Percentiles rank a stretch among this genome's conserved stretches.
Conservation (phyloP, 2,329 filamentous ascomycete genomes). For the Neonectria hederae region DNA sequence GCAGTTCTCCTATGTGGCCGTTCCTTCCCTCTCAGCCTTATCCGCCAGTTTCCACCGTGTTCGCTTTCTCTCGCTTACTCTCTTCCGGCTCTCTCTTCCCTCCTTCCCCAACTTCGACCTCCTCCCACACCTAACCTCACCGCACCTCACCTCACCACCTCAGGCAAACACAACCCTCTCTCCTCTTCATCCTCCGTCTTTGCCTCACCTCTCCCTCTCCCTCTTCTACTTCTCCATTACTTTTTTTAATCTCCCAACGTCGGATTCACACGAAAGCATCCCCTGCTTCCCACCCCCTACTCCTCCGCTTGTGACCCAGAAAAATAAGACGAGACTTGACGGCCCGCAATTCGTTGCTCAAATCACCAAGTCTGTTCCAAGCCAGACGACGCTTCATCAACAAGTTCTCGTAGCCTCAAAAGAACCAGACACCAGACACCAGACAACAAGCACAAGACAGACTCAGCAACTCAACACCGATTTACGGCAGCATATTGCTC, state of each 20-base stretch:
- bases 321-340: slow-evolving; percentile 22
- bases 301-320: slow-evolving; percentile 14
- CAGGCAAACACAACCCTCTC: background rate
- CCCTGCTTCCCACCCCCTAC: slow-evolving; percentile 25
- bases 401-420: slow-evolving; percentile 24
- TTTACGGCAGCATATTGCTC: slow-evolving; percentile 39
- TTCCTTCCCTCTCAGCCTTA: slow-evolving; percentile 3
- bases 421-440: slow-evolving; percentile 11
- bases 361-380: slow-evolving; percentile 5
- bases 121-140: background rate
- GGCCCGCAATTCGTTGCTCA: slow-evolving; percentile 31
- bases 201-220: background rate
- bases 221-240: slow-evolving; percentile 4
- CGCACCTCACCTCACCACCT: background rate
- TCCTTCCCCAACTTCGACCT: slow-evolving; percentile 25
- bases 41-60: slow-evolving; percentile 1
- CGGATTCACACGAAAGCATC: slow-evolving; percentile 5
- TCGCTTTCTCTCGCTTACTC: slow-evolving; percentile 21
- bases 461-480: slow-evolving; percentile 26
- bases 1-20: too few relatives aligned
- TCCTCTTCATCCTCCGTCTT: background rate
- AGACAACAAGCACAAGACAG: slow-evolving; percentile 23
- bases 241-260: slow-evolving; percentile 16
- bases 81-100: slow-evolving; percentile 21
- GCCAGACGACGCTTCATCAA: slow-evolving; percentile 12